These are phyloP conservation scores for Myxozyma lipomycoides DNA, from an alignment of 805 yeast species.

Conservation along the genomic window DNA sequence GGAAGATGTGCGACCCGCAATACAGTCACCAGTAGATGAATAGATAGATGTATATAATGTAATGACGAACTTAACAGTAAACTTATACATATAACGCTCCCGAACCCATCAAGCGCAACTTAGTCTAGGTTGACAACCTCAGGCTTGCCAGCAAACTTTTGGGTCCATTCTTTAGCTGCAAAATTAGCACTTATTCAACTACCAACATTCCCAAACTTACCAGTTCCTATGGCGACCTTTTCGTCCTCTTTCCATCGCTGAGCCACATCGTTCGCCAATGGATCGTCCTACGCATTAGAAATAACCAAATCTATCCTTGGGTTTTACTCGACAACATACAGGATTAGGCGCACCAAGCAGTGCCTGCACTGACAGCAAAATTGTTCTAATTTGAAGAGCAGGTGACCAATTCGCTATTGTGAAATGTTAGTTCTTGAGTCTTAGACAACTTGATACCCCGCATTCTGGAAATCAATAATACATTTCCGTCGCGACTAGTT, in stretches of 20 bases:
- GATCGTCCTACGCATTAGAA: constrained; percentile 58
- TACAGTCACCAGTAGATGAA: no score
- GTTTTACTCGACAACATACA: constrained; percentile 15
- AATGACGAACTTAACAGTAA: no score
- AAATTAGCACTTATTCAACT: constrained; percentile 1
- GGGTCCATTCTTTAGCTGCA: constrained; percentile 57
- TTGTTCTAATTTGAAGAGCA: constrained; percentile 91
- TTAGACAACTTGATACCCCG: not conserved
- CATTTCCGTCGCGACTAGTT: not conserved
- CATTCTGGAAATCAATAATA: not conserved
- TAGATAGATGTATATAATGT: no score
- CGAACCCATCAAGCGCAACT: not conserved
- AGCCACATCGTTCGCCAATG: constrained; percentile 96
- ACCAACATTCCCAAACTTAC: constrained; percentile 40
- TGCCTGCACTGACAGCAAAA: constrained; percentile 87
- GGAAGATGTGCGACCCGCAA: no score
- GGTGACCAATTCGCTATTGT: constrained; percentile 85
- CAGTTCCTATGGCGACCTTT: constrained; percentile 71
- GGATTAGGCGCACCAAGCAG: constrained; percentile 94
- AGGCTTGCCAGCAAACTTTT: constrained; percentile 46
- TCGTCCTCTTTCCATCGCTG: constrained; percentile 92
- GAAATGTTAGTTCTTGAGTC: not conserved
- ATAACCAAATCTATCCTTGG: not conserved
- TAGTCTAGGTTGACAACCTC: constrained; percentile 4
- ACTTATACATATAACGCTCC: no score